Percentiles rank a stretch among this genome's conserved stretches.
These are phyloP conservation scores for Wallacemonas sp. DNA, from an alignment of 208 protist genomes.

Conservation along the genomic window DNA sequence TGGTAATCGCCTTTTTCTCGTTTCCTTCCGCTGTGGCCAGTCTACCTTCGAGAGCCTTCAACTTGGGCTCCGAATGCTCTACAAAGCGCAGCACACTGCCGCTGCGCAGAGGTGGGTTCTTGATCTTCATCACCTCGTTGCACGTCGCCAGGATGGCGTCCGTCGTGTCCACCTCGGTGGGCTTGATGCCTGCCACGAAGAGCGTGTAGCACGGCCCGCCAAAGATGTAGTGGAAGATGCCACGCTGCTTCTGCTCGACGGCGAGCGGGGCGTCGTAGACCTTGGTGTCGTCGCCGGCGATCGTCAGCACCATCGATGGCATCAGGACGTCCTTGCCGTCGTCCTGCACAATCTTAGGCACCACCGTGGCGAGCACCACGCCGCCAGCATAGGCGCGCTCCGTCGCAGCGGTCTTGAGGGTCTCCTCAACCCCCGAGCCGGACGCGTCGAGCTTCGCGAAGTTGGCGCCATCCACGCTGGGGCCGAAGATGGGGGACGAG, in stretches of 20 bases:
- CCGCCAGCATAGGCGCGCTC: slow-evolving; percentile 31
- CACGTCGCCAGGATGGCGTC: slow-evolving; percentile 27
- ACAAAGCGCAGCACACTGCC: slow-evolving; percentile 54
- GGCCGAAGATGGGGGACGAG: slow-evolving; percentile 63
- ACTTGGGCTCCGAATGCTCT: slow-evolving; percentile 32
- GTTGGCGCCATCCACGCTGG: slow-evolving; percentile 30
- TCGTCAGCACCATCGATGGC: slow-evolving; percentile 38
- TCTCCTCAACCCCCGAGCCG: slow-evolving; percentile 4
- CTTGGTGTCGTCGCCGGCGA: slow-evolving; percentile 29
- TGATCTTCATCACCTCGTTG: slow-evolving; percentile 27
- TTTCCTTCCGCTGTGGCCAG: slow-evolving; percentile 13
- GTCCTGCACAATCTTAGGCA: slow-evolving; percentile 32
- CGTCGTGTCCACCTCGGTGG: slow-evolving; percentile 21
- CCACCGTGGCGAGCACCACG: slow-evolving; percentile 26
- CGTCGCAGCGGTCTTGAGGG: slow-evolving; percentile 24
- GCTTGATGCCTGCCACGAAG: slow-evolving; percentile 40
- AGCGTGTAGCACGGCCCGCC: slow-evolving; percentile 55
- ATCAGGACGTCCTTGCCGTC: slow-evolving; percentile 50
- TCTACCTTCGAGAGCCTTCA: slow-evolving; percentile 31
- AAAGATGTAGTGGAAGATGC: slow-evolving; percentile 47
- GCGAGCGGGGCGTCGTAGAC: slow-evolving; percentile 31
- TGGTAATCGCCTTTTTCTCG: slow-evolving; percentile 26
- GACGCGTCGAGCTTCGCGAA: slow-evolving; percentile 15
- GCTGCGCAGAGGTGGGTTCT: slow-evolving; percentile 35
- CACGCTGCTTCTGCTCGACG: slow-evolving; percentile 22